Base-by-base conservation (phyloP, 768 basidiomycete genomes). In the Suillus alpinus region DNA sequence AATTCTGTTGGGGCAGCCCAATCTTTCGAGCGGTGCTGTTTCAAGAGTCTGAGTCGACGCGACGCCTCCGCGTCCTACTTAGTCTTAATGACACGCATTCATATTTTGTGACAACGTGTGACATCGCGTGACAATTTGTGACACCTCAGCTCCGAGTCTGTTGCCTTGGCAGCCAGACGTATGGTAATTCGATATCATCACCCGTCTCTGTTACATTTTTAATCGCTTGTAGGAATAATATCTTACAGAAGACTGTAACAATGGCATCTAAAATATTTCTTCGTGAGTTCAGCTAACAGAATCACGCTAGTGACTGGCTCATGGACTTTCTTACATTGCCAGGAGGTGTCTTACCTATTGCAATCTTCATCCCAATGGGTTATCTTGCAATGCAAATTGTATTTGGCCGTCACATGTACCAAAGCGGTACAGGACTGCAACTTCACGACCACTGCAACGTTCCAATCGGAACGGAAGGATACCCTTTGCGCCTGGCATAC, bases 401-500 rank as follows among this genome's bases (percentile, higher is more conserved):
- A 14, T 55, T 71, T 40, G n/a, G 12, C 18, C 58, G 58, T 32
- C 62, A 63, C 23, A 26, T 70, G 23, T 14, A 44, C n/a, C 60
- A 63, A 29, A 58, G 20, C 18, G 67, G 63, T 43, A 62, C 66
- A 40, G 4, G 50, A 10, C 12, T 20, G 37, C 62, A 62, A 50
- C 39, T 82, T 1, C 59, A 61, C n/a, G 61, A 66, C 3, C 72
- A 75, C 43, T 85, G 83, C 63, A 34, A 69, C 41, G 61, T 66
- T 26, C 43, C 55, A 40, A 20, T 64, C 12, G 9, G 56, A 4
- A 55, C 41, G 13, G 51, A 34, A 12, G 32, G 59, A 2, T 59
- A 59, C 29, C 74, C 77, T 10, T 79, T 76, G 63, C 75, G 71
- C 14, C 66, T 83, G 13, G 52, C 68, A 2, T 82, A 82, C 67